These are phyloP conservation scores for Colletotrichum zoysiae DNA, from an alignment of 2,329 filamentous ascomycete species.

Conservation along the genomic window DNA sequence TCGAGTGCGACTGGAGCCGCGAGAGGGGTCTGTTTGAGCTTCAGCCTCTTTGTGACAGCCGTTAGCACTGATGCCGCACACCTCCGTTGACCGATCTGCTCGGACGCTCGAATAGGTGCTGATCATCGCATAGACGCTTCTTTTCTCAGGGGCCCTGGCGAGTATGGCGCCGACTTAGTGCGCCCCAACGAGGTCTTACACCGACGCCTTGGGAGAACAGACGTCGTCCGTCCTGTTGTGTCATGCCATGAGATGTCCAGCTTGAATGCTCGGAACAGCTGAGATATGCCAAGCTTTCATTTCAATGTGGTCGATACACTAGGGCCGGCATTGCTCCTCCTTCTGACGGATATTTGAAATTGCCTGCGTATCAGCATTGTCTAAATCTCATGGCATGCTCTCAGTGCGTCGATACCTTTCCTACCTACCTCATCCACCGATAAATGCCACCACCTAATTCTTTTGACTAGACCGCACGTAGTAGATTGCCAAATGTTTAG, in stretches of 20 bases:
- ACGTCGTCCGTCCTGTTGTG: slow-evolving; percentile 15
- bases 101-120: slow-evolving; percentile 13
- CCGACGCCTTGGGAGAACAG: slow-evolving; percentile 24
- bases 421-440: background rate
- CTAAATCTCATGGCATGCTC: background rate
- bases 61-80: slow-evolving; percentile 10
- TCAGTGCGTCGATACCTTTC: background rate
- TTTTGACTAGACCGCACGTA: background rate
- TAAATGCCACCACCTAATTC: background rate
- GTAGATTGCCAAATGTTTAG: background rate
- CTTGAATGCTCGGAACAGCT: background rate
- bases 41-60: slow-evolving; percentile 15
- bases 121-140: slow-evolving; percentile 32
- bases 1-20: slow-evolving; percentile 29
- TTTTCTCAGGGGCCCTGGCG: slow-evolving; percentile 24
- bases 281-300: background rate
- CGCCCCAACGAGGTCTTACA: slow-evolving; percentile 11
- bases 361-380: slow-evolving; percentile 29
- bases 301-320: slow-evolving; percentile 24
- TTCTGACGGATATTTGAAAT: slow-evolving; percentile 31
- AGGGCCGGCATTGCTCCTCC: slow-evolving; percentile 13
- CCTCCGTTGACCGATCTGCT: slow-evolving; percentile 18
- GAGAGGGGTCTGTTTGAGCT: slow-evolving; percentile 21
- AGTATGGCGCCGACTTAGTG: slow-evolving; percentile 21
- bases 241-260: slow-evolving; percentile 7